Conservation (phyloP, 208 protist species). For the Polymyxa betae region DNA sequence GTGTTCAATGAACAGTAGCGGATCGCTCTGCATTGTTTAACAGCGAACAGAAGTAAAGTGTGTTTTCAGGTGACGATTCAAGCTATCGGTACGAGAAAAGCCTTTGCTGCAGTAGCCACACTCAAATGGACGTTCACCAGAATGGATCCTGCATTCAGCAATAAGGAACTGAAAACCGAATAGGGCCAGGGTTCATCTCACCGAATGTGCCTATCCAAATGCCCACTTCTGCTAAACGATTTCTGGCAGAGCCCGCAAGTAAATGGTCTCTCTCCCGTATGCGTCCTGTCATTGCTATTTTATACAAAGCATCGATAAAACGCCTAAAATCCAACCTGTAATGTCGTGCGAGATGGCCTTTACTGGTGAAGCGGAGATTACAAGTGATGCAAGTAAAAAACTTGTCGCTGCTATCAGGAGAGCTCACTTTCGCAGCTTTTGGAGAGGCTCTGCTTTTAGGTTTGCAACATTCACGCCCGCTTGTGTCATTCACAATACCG, state of each 20-base stretch:
- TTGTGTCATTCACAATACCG: no score
- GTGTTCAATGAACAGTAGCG: no score
- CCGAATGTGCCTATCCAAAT: background rate
- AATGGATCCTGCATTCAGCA: background rate
- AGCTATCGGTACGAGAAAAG: background rate
- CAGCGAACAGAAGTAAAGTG: background rate
- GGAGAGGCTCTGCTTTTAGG: no score
- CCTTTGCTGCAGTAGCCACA: background rate
- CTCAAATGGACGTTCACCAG: background rate
- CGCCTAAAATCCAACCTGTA: background rate
- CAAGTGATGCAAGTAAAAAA: background rate
- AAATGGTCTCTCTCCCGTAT: background rate
- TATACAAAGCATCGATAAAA: background rate
- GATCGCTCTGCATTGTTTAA: background rate
- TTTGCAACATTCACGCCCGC: no score
- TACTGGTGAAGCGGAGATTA: background rate
- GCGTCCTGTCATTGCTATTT: background rate
- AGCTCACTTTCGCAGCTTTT: no score
- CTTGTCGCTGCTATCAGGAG: no score
- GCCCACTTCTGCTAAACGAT: background rate
- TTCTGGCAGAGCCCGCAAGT: background rate
- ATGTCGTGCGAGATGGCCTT: background rate
- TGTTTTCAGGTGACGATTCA: background rate
- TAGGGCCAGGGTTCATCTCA: background rate
- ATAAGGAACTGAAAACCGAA: background rate